Evolutionary conservation across 108 stramenopile species (phyloP).

Genomic region (Skeletonema menzelii): DNA sequence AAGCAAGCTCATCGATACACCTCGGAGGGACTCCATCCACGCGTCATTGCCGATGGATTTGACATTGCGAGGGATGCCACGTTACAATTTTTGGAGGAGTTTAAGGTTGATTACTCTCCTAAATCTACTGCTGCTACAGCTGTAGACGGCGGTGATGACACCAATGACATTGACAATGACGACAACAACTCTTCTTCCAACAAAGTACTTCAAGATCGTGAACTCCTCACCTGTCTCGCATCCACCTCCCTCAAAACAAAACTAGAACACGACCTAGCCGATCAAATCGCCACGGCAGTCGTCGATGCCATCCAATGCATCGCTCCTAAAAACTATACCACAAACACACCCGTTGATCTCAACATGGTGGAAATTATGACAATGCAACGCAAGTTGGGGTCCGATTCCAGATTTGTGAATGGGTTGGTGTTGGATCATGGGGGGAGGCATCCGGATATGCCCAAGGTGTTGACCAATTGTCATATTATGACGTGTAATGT

Average conservation of each 20-base stretch:
- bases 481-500: conserved; percentile 98
- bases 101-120: conserved; percentile 53
- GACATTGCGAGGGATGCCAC: conserved; percentile 92
- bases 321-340: conserved; percentile 25
- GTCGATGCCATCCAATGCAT: conserved; percentile 94
- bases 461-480: conserved; percentile 89
- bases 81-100: conserved; percentile 81
- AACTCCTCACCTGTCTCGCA: conserved; percentile 86
- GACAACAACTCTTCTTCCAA: conserved; percentile 12
- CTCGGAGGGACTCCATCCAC: conserved; percentile 96
- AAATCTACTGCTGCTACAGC: not conserved
- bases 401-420: conserved; percentile 88
- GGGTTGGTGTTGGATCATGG: conserved; percentile 99
- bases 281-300: conserved; percentile 81
- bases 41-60: conserved; percentile 95
- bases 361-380: conserved; percentile 98
- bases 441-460: conserved; percentile 99
- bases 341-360: conserved; percentile 82
- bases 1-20: conserved; percentile 94
- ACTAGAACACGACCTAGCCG: conserved; percentile 87
- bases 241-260: conserved; percentile 95
- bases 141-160: not conserved
- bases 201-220: conserved; percentile 74
- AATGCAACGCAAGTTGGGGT: conserved; percentile 85
- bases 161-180: conserved; percentile 24